Evolutionary conservation across 163 green algal genomes (phyloP).

Genomic region (Chlamydomonas reinhardtii): DNA sequence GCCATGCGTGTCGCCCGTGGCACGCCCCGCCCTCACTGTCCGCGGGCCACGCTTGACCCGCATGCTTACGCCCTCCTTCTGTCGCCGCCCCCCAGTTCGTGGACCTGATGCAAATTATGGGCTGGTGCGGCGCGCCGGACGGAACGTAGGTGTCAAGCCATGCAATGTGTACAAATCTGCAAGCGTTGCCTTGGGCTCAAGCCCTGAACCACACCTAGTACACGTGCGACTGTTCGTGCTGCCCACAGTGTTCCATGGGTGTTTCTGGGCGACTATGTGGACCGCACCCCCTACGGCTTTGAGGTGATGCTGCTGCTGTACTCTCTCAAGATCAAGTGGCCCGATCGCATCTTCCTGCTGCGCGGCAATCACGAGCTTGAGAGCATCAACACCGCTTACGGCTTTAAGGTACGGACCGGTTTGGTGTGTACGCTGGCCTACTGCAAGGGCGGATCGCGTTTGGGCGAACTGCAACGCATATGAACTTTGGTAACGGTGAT

Average conservation of each 20-base stretch:
- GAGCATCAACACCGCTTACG: slow-evolving; percentile 1
- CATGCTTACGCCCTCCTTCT: no score
- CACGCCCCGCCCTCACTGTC: no score
- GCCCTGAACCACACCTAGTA: not conserved
- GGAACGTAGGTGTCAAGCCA: not conserved
- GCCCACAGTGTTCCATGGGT: slow-evolving; percentile 31
- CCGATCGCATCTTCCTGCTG: slow-evolving; percentile 21
- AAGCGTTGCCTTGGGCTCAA: not conserved
- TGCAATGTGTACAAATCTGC: no score
- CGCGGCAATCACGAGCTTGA: slow-evolving; percentile 37
- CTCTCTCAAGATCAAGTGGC: slow-evolving; percentile 37
- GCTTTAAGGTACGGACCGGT: slow-evolving; percentile 6
- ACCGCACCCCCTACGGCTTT: not conserved
- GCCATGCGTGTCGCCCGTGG: no score
- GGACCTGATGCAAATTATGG: slow-evolving; percentile 25
- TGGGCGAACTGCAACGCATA: no score
- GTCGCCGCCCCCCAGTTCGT: not conserved
- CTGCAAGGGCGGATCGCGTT: no score
- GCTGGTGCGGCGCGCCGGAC: slow-evolving; percentile 6
- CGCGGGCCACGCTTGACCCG: no score
- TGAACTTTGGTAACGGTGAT: no score
- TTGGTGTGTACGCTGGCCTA: no score
- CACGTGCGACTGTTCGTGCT: not conserved
- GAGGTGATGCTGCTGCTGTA: slow-evolving; percentile 27
- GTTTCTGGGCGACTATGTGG: slow-evolving; percentile 37